Conservation (phyloP, 169 alveolate genomes). For the Eimeria sp. region DNA sequence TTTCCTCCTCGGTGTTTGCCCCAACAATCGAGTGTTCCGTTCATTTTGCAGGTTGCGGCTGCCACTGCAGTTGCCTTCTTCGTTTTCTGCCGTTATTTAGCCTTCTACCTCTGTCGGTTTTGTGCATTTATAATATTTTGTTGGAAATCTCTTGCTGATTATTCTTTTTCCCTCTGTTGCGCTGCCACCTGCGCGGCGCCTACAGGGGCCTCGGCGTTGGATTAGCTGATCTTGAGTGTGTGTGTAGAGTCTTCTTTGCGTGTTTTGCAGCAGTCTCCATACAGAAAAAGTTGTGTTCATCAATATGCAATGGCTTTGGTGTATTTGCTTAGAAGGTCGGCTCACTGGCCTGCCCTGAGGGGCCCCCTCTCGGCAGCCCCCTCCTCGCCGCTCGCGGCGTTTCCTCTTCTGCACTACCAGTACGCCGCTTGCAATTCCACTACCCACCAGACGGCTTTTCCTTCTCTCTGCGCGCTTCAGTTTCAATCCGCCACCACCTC, state of each 20-base stretch:
- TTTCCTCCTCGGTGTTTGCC: background rate
- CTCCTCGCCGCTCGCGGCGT: background rate
- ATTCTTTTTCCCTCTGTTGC: background rate
- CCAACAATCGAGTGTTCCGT: background rate
- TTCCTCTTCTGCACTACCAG: background rate
- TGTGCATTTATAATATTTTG: background rate
- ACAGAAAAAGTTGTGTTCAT: background rate
- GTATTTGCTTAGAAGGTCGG: background rate
- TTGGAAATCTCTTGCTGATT: background rate
- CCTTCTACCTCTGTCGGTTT: background rate
- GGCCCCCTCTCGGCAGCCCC: background rate
- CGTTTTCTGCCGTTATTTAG: background rate
- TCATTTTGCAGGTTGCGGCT: background rate
- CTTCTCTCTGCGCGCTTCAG: background rate
- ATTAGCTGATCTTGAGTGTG: background rate
- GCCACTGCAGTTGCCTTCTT: background rate
- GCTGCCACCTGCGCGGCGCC: background rate
- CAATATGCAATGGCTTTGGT: slow-evolving; percentile 8
- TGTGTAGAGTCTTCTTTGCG: background rate
- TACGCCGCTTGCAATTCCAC: background rate
- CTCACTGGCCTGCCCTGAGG: slow-evolving; percentile 7
- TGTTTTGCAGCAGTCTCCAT: background rate
- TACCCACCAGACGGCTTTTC: background rate
- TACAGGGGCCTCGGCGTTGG: slow-evolving; percentile 10
- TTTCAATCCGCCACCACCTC: background rate